phyloP scores from a whole-genome alignment of 2,329 filamentous ascomycete genomes.

The Sordariomycetes sp. region DNA sequence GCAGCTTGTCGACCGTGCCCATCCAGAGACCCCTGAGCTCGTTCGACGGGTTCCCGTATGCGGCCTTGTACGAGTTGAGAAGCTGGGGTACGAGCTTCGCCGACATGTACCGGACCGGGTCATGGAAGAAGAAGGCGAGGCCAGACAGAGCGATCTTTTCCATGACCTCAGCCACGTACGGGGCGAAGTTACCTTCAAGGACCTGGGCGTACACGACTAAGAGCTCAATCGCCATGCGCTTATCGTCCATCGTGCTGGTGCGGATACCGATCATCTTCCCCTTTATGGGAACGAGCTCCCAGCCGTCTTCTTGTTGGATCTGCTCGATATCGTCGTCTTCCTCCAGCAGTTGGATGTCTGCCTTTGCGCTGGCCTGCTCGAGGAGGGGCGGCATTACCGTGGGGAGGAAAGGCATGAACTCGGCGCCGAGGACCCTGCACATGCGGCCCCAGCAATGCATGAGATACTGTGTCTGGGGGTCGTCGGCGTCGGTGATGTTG shows the following conservation, averaged over 20 bases:
- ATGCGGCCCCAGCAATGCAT: slow-evolving; percentile 99
- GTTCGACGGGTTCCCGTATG: slow-evolving; percentile 67
- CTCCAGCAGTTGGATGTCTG: slow-evolving; percentile 90
- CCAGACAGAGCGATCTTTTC: slow-evolving; percentile 91
- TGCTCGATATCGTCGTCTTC: slow-evolving; percentile 90
- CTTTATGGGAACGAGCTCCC: slow-evolving; percentile 93
- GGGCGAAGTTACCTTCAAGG: slow-evolving; percentile 82
- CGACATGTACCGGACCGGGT: slow-evolving; percentile 87
- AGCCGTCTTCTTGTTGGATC: slow-evolving; percentile 88
- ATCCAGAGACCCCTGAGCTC: slow-evolving; percentile 76
- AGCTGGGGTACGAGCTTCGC: slow-evolving; percentile 91
- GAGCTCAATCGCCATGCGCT: slow-evolving; percentile 98
- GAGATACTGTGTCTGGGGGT: slow-evolving; percentile 91
- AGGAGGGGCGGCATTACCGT: slow-evolving; percentile 91
- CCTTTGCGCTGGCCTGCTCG: slow-evolving; percentile 84
- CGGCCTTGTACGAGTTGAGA: slow-evolving; percentile 86
- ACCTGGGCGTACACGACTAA: slow-evolving; percentile 96
- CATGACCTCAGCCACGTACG: slow-evolving; percentile 86
- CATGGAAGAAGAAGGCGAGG: slow-evolving; percentile 97
- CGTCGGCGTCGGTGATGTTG: slow-evolving; percentile 78
- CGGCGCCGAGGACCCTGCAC: slow-evolving; percentile 82
- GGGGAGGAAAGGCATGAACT: slow-evolving; percentile 85
- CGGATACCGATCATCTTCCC: slow-evolving; percentile 98
- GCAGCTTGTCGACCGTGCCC: slow-evolving; percentile 73
- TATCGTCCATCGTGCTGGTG: slow-evolving; percentile 93